A percentile compares a stretch with the other conserved stretches of the same genome.
Conservation (phyloP, 106 monocot genomes). For the Allium sativum region DNA sequence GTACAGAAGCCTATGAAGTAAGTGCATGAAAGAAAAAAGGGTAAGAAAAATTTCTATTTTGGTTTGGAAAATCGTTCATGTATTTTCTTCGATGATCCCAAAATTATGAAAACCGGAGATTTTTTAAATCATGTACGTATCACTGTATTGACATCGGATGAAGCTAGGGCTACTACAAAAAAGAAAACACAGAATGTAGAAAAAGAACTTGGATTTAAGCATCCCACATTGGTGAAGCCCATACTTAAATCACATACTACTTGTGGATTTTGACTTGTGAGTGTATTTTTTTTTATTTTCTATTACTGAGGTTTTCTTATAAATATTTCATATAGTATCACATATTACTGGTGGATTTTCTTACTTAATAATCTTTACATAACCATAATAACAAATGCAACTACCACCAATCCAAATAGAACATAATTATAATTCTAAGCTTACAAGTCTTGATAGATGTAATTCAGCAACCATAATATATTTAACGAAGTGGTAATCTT, state of each 20-base stretch:
- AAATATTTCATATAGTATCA: no score
- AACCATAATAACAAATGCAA: no score
- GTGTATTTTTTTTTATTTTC: no score
- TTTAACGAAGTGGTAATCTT: no score
- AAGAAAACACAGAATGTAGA: constrained; percentile 36
- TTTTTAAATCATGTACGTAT: constrained; percentile 29
- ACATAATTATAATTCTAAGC: no score
- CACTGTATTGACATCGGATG: constrained; percentile 63
- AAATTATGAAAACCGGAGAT: constrained; percentile 4
- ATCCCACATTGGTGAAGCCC: constrained; percentile 62
- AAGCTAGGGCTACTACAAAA: constrained; percentile 39
- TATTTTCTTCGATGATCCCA: neutral
- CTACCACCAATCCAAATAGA: no score
- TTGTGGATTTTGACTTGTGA: constrained; percentile 75
- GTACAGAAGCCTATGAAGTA: neutral
- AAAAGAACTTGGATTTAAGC: constrained; percentile 22
- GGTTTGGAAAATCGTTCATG: neutral
- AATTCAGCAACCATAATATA: no score
- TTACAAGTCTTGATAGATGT: no score
- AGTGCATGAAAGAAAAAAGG: neutral
- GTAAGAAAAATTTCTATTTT: neutral
- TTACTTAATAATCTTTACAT: no score
- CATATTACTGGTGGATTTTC: no score
- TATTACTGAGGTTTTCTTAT: no score
- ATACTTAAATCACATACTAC: constrained; percentile 79